Conservation (phyloP, 371 early-diverging fungal species). For the Mortierella sp. region DNA sequence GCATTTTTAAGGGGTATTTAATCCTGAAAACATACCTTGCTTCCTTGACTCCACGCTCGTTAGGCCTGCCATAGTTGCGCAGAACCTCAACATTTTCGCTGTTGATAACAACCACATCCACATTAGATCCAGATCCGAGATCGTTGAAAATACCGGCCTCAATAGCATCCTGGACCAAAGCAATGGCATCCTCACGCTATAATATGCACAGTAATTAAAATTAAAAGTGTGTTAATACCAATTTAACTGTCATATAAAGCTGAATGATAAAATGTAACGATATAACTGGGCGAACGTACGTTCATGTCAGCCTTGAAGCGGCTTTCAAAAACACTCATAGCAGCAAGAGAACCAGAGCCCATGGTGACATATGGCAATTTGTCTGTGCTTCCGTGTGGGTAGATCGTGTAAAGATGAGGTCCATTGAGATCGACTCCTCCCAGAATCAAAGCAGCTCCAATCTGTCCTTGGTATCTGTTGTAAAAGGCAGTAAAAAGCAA, state of each 20-base stretch:
- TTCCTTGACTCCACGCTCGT: slow-evolving; percentile 90
- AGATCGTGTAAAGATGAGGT: slow-evolving; percentile 93
- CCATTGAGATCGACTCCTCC: slow-evolving; percentile 97
- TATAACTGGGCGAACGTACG: slow-evolving; percentile 57
- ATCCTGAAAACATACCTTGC: slow-evolving; percentile 70
- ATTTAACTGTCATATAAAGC: too few species aligned
- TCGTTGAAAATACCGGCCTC: slow-evolving; percentile 99
- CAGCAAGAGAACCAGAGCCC: slow-evolving; percentile 98
- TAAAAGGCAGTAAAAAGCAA: neutral
- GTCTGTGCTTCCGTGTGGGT: slow-evolving; percentile 98
- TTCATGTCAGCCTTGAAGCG: slow-evolving; percentile 89
- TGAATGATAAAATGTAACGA: neutral
- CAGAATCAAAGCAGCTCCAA: slow-evolving; percentile 97
- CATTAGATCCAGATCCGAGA: slow-evolving; percentile 99
- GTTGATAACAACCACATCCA: slow-evolving; percentile 96
- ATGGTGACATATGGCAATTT: slow-evolving; percentile 97
- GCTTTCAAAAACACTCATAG: slow-evolving; percentile 97
- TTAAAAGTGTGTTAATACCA: neutral
- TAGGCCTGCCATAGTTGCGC: slow-evolving; percentile 89
- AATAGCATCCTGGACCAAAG: slow-evolving; percentile 95
- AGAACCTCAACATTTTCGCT: slow-evolving; percentile 85
- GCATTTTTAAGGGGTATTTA: neutral
- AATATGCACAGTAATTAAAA: neutral
- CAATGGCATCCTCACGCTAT: slow-evolving; percentile 94
- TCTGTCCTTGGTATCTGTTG: slow-evolving; percentile 97